Evolutionary conservation across 108 stramenopile genomes (phyloP).

Genomic region (Cylindrotheca closterium): DNA sequence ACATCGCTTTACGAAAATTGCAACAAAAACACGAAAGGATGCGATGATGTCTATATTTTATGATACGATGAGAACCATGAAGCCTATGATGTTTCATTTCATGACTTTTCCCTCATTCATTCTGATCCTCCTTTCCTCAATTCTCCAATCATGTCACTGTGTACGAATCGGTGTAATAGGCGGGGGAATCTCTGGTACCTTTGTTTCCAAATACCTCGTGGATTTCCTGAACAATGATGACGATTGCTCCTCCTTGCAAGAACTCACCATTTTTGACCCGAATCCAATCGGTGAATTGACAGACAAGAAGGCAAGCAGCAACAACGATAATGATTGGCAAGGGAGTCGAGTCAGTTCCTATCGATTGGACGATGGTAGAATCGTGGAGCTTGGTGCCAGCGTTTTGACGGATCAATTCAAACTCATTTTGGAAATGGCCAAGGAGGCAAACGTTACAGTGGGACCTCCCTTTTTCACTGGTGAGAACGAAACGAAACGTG

Average conservation of each 20-base stretch:
- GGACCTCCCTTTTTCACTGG: slow-evolving; percentile 3
- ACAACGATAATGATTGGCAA: slow-evolving; percentile 37
- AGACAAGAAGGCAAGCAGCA: not conserved
- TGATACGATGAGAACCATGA: too few species aligned
- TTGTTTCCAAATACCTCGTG: slow-evolving; percentile 64
- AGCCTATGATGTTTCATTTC: too few species aligned
- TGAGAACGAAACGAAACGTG: not conserved
- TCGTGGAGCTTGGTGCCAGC: slow-evolving; percentile 79
- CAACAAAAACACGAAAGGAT: too few species aligned
- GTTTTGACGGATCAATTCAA: slow-evolving; percentile 22
- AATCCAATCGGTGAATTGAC: slow-evolving; percentile 26
- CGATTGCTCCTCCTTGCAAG: slow-evolving; percentile 50
- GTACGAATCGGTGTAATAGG: slow-evolving; percentile 61
- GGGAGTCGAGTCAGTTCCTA: slow-evolving; percentile 60
- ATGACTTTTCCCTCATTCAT: too few species aligned
- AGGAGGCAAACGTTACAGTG: slow-evolving; percentile 8
- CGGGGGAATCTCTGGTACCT: slow-evolving; percentile 69
- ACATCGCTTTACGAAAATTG: too few species aligned
- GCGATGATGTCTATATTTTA: too few species aligned
- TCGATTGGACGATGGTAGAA: slow-evolving; percentile 45
- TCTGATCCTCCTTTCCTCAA: too few species aligned
- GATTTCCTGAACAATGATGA: slow-evolving; percentile 79
- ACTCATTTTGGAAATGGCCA: slow-evolving; percentile 26
- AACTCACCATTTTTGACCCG: slow-evolving; percentile 67
- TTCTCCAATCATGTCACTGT: too few species aligned